Percentiles rank a stretch among this genome's conserved stretches.
These are phyloP conservation scores for Phytophthora tubulina DNA, from an alignment of 352 stramenopile species.

Conservation along the genomic window DNA sequence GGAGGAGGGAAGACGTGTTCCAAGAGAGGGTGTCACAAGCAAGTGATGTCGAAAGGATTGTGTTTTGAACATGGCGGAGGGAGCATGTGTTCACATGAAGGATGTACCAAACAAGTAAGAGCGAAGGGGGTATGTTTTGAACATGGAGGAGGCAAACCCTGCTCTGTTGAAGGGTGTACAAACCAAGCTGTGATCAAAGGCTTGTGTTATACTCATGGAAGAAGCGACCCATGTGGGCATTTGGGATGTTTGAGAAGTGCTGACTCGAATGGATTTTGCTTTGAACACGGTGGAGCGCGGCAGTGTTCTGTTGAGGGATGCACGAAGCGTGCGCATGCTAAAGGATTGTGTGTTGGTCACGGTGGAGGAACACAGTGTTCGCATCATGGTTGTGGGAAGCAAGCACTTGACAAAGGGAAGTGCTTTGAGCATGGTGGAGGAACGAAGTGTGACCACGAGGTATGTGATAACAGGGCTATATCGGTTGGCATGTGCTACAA, in stretches of 20 bases:
- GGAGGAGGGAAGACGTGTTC: conserved; percentile 75
- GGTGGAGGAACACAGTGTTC: conserved; percentile 54
- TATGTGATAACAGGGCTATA: conserved; percentile 35
- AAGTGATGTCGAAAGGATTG: conserved; percentile 60
- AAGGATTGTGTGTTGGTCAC: conserved; percentile 58
- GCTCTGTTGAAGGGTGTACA: neutral
- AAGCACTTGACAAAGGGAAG: conserved; percentile 48
- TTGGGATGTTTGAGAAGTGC: neutral
- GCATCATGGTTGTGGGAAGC: conserved; percentile 52
- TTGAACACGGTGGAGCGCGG: conserved; percentile 69
- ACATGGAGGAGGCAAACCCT: conserved; percentile 6
- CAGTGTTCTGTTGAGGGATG: conserved; percentile 66
- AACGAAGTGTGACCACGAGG: conserved; percentile 50
- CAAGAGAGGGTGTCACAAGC: conserved; percentile 60
- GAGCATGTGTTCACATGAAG: conserved; percentile 55
- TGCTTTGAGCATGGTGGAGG: conserved; percentile 71
- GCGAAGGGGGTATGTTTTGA: conserved; percentile 4
- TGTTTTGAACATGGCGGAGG: conserved; percentile 68
- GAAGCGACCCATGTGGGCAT: neutral
- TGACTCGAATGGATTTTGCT: conserved; percentile 69
- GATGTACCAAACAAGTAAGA: conserved; percentile 61
- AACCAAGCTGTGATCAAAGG: conserved; percentile 6
- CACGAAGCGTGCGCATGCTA: conserved; percentile 63
- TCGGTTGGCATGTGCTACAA: conserved; percentile 25
- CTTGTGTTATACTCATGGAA: conserved; percentile 7